Base-by-base conservation (phyloP, 345 rosid species). In the Lumnitzera racemosa region DNA sequence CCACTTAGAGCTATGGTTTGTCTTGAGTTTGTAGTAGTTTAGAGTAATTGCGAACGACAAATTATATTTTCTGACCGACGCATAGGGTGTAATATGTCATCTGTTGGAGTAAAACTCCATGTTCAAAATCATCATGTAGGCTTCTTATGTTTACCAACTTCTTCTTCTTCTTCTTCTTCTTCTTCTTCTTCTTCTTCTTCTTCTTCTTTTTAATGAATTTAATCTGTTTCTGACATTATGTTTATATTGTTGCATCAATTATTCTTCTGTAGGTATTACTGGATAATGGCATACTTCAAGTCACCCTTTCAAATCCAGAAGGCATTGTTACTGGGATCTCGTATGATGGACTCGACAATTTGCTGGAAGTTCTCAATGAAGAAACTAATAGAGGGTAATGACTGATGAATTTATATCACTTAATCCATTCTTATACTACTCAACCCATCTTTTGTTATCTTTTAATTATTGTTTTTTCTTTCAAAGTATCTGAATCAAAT, bases 371-470 rank as follows among this genome's bases (percentile, higher is more conserved):
- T 74, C 79, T 70, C 15, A 91, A 88, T 55, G 88, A 80, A 12
- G 98, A 88, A 76, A 55, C 76, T 24, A 81, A 86, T 60, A 82
- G 98, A 78, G 98, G 98, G 98, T 91, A 84, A 16, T 24, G 11
- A 17, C 15, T 24, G 12, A n/a, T 24, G n/a, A 5, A 4, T 23
- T 13, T 52, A 36, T 9, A 36, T 36, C 1, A 36, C 43, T 36
- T 9, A 27, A 36, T 36, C 7, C 9, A 36, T 36, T 36, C 10
- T 36, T 9, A 9, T 36, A 9, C 43, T 36, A 36, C 43, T 36
- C 43, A 36, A 36, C 5, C 43, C 43, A 36, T 36, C 43, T 36
- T 4, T 36, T 36, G 10, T 36, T 36, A 36, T 36, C 10, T 36
- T 36, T 7, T 36, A 36, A 4, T 36, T 36, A 4, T 36, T 36